Evolutionary conservation across 768 basidiomycete species (phyloP), one percentile per base, ranked within the genome.

Genomic region (Galerina sulciceps): DNA sequence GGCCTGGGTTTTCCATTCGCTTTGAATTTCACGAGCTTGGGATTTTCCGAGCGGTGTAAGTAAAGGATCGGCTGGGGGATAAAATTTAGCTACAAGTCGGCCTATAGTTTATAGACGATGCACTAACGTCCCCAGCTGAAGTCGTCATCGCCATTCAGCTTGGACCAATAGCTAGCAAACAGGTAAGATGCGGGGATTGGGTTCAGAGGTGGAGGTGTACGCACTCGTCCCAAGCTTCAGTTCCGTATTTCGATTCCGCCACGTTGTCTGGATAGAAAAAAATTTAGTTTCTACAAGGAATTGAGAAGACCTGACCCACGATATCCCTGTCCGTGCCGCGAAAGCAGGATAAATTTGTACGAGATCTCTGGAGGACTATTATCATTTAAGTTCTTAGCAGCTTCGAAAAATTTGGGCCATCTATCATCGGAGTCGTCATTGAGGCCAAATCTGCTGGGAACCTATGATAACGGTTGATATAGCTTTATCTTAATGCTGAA

Each of bases 111-210:
- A 6, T 31, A 38, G 35, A 37, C 47, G 45, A 26, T 2, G 10
- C 15, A 81, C 88, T 63, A 65, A 89, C 88, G 90, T 23, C 91
- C 91, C 91, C 91, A 93, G 1, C 72, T 73, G 4, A 90, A 71
- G 52, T 88, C 81, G 11, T 76, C 87, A 60, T 93, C 88, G 0
- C 86, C 86, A 47, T 88, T 72, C 9, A 86, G 67, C 64, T 80
- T 86, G 2, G 87, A 79, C 85, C 84, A 91, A 62, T 87, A 68
- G 10, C 89, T 90, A 35, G 23, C 10, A 38, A 5, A 38, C 23
- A 37, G 34, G 18, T 17, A 0, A 34, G 45, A 14, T 51, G 34
- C 48, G 51, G 26, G 47, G 14, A 26, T n/a, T 4, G 26, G 26
- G 26, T 31, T 31, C 26, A 31, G 26, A 31, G 26, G 8, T 31